Evolutionary conservation across 2,329 filamentous ascomycete genomes (phyloP).

Genomic region (Sphaerulina vaccinii): DNA sequence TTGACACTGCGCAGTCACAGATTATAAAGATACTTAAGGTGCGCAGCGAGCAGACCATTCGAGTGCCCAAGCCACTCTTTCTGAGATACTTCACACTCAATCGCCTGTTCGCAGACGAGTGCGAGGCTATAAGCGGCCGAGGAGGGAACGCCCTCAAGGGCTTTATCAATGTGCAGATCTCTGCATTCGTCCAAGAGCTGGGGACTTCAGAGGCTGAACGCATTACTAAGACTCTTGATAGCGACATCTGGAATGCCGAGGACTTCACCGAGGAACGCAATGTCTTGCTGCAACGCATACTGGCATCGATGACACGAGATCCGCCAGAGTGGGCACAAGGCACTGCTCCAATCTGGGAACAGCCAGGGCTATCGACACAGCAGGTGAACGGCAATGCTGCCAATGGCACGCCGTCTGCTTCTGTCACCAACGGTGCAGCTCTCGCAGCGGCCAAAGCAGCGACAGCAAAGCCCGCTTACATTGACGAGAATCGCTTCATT

Average conservation of each 20-base stretch:
- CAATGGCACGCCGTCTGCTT: constrained; percentile 13
- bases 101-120: constrained; percentile 79
- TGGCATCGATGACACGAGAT: constrained; percentile 70
- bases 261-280: constrained; percentile 68
- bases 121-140: constrained; percentile 77
- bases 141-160: constrained; percentile 74
- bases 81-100: constrained; percentile 81
- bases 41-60: constrained; percentile 69
- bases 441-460: constrained; percentile 19
- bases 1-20: constrained; percentile 73
- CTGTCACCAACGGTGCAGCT: constrained; percentile 22
- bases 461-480: constrained; percentile 55
- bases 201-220: constrained; percentile 71
- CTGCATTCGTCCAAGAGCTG: constrained; percentile 71
- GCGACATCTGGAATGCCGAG: constrained; percentile 74
- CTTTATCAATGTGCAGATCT: constrained; percentile 78
- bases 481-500: constrained; percentile 83
- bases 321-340: constrained; percentile 64
- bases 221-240: constrained; percentile 74
- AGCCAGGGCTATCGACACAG: constrained; percentile 18
- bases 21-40: constrained; percentile 76
- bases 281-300: constrained; percentile 60
- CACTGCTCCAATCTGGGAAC: constrained; percentile 51
- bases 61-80: constrained; percentile 67
- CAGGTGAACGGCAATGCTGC: constrained; percentile 34